Evolutionary conservation across 176 grass and related monocot species (phyloP).

Genomic region (Phoenix roebelenii): DNA sequence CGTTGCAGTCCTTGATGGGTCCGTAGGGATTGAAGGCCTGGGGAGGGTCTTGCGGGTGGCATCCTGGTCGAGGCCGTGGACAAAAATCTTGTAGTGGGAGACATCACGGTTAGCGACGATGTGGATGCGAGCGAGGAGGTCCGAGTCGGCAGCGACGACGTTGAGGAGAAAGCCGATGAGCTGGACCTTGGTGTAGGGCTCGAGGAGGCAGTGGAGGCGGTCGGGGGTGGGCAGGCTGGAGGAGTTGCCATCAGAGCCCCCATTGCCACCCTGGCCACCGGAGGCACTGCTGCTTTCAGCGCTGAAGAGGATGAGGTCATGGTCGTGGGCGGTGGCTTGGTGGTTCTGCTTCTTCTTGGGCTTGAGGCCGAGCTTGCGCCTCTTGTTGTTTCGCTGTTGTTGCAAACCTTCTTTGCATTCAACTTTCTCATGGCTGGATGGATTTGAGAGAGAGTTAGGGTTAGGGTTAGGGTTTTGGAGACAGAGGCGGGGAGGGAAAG

Average conservation of each 20-base stretch:
- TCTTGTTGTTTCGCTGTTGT: too few species aligned
- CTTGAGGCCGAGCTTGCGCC: too few species aligned
- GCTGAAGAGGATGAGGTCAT: too few species aligned
- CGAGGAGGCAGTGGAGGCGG: slow-evolving; percentile 25
- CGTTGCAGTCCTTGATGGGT: slow-evolving; percentile 32
- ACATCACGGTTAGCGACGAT: slow-evolving; percentile 30
- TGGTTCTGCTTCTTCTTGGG: too few species aligned
- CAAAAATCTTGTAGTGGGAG: slow-evolving; percentile 50
- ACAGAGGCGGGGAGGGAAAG: too few species aligned
- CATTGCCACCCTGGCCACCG: too few species aligned
- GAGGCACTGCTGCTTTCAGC: background rate
- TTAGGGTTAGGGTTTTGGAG: too few species aligned
- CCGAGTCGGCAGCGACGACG: slow-evolving; percentile 16
- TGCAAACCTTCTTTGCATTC: too few species aligned
- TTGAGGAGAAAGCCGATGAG: slow-evolving; percentile 41
- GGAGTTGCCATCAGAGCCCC: background rate
- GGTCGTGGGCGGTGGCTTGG: too few species aligned
- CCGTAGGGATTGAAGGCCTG: slow-evolving; percentile 32
- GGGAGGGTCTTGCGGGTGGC: slow-evolving; percentile 18
- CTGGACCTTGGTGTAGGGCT: slow-evolving; percentile 45
- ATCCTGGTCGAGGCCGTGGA: slow-evolving; percentile 43
- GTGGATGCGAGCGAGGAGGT: slow-evolving; percentile 28
- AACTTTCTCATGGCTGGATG: too few species aligned
- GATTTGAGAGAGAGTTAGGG: too few species aligned
- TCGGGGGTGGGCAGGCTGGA: slow-evolving; percentile 1